A percentile compares a stretch with the other conserved stretches of the same genome.
Conservation (phyloP, 2,329 filamentous ascomycete species). For the Didymella segeticola region DNA sequence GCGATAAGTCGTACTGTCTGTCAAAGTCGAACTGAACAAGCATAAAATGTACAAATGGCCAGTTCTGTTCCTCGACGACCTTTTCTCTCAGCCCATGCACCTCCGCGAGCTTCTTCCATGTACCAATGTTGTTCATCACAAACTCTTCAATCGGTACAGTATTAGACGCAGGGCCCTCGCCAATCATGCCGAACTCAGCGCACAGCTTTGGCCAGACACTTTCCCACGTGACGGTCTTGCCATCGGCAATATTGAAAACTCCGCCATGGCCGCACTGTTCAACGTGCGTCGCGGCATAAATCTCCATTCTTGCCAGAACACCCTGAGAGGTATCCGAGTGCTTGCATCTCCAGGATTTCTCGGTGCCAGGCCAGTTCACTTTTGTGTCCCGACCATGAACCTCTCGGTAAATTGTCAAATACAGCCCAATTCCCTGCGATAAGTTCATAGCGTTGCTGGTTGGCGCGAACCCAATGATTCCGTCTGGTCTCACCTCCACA, state of each 20-base stretch:
- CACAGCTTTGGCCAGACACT: slow-evolving; percentile 56
- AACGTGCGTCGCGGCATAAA: slow-evolving; percentile 48
- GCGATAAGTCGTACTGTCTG: slow-evolving; percentile 55
- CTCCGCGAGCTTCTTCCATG: slow-evolving; percentile 33
- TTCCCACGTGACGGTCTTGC: slow-evolving; percentile 49
- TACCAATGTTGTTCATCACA: slow-evolving; percentile 36
- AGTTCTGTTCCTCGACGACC: slow-evolving; percentile 47
- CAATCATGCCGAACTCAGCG: slow-evolving; percentile 54
- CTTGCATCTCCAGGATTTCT: slow-evolving; percentile 45
- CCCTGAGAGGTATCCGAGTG: slow-evolving; percentile 48
- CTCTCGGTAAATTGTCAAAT: slow-evolving; percentile 46
- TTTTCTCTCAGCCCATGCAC: slow-evolving; percentile 45
- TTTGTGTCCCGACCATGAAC: slow-evolving; percentile 48
- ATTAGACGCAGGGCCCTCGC: slow-evolving; percentile 33
- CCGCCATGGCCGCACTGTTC: slow-evolving; percentile 34
- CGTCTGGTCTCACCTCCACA: slow-evolving; percentile 50
- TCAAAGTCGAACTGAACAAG: slow-evolving; percentile 55
- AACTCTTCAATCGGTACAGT: slow-evolving; percentile 36
- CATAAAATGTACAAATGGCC: slow-evolving; percentile 53
- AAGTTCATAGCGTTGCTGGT: slow-evolving; percentile 51
- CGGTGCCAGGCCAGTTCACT: slow-evolving; percentile 50
- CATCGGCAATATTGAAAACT: slow-evolving; percentile 54
- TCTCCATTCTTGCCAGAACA: slow-evolving; percentile 52
- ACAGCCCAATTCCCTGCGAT: slow-evolving; percentile 47
- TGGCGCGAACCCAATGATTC: slow-evolving; percentile 53